Percentiles rank a stretch among this genome's conserved stretches.
Conservation (phyloP, 1,139 yeast species). For the Hyphopichia wangnamkhiaoensis region DNA sequence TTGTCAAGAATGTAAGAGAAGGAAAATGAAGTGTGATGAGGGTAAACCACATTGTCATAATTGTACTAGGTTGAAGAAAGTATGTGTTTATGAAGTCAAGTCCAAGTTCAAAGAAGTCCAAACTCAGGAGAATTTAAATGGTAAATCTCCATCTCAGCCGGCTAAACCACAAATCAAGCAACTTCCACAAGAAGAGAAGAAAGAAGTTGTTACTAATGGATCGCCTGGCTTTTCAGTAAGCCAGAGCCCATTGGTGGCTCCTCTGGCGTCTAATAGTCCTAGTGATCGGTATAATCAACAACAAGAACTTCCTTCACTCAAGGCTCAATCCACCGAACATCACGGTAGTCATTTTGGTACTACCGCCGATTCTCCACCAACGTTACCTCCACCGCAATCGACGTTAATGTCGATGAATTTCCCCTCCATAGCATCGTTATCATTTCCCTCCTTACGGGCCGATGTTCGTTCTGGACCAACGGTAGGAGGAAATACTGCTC, state of each 20-base stretch:
- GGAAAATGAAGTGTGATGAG: slow-evolving; percentile 57
- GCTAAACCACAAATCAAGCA: neutral
- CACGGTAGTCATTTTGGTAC: neutral
- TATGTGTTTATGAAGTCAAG: slow-evolving; percentile 44
- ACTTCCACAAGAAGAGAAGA: neutral
- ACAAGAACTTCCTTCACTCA: neutral
- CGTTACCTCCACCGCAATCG: slow-evolving; percentile 3
- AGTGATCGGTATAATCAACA: neutral
- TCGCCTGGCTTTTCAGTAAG: neutral
- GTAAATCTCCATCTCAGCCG: neutral
- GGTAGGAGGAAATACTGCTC: neutral
- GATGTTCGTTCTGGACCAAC: no score
- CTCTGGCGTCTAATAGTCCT: no score
- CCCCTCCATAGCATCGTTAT: slow-evolving; percentile 1
- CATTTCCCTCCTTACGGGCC: neutral
- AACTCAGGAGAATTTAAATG: neutral
- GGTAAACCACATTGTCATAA: slow-evolving; percentile 31
- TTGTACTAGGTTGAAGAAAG: slow-evolving; percentile 50
- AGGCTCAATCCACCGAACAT: no score
- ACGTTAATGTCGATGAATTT: slow-evolving; percentile 1
- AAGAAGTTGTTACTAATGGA: no score
- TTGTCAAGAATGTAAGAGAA: slow-evolving; percentile 61
- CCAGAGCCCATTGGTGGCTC: no score
- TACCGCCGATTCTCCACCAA: neutral
- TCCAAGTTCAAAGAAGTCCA: slow-evolving; percentile 24